Conservation (phyloP, 805 yeast species). For the Hanseniaspora clermontiae region DNA sequence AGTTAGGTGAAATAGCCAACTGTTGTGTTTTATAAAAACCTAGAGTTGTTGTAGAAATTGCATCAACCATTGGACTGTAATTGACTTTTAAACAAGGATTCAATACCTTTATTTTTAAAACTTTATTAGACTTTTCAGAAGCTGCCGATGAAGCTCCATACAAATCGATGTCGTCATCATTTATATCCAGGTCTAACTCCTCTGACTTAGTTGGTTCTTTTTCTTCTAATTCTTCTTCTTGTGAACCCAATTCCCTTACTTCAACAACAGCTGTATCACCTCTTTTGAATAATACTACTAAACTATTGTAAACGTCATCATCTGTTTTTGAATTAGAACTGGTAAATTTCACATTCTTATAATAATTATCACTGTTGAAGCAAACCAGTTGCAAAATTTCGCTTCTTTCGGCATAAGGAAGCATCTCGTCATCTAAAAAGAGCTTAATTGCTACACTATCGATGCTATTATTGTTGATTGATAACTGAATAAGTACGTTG, state of each 20-base stretch:
- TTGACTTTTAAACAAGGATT: slow-evolving; percentile 28
- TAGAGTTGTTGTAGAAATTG: slow-evolving; percentile 47
- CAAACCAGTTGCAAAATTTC: neutral
- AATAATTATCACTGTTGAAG: slow-evolving; percentile 3
- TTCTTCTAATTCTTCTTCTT: neutral
- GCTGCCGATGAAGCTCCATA: slow-evolving; percentile 18
- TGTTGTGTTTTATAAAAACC: slow-evolving; percentile 42
- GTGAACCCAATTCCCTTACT: neutral
- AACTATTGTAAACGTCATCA: neutral
- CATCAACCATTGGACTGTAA: slow-evolving; percentile 60
- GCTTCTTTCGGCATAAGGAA: neutral
- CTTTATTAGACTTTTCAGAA: slow-evolving; percentile 13
- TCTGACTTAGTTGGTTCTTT: slow-evolving; percentile 23
- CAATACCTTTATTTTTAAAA: slow-evolving; percentile 22
- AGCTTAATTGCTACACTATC: neutral
- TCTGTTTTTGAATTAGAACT: neutral
- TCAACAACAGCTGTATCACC: slow-evolving; percentile 13
- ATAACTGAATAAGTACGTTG: slow-evolving; percentile 4
- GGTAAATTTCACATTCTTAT: neutral
- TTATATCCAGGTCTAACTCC: slow-evolving; percentile 25
- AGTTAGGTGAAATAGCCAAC: slow-evolving; percentile 58
- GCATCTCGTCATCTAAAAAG: neutral
- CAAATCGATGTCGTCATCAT: slow-evolving; percentile 24
- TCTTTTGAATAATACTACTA: slow-evolving; percentile 7
- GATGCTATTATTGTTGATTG: neutral